Evolutionary conservation across 331 rosid genomes (phyloP).

Genomic region (Saraca asoca): DNA sequence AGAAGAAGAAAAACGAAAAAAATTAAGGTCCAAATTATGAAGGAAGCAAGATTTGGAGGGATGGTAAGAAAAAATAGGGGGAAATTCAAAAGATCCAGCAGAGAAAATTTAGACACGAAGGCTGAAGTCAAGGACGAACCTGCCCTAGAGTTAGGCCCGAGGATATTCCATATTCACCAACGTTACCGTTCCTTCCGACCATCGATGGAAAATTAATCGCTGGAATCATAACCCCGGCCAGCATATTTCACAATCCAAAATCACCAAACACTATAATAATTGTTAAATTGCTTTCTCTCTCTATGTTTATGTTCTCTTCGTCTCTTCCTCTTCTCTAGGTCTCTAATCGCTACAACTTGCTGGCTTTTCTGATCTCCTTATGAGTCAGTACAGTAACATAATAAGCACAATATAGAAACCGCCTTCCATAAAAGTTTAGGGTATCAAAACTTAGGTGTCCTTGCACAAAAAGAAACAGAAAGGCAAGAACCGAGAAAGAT

Average conservation of each 20-base stretch:
- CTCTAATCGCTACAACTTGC: background rate
- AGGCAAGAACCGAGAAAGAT: conserved; percentile 10
- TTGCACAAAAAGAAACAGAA: conserved; percentile 16
- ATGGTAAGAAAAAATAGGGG: too few species aligned
- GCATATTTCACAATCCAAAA: conserved; percentile 52
- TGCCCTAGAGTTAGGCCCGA: conserved; percentile 60
- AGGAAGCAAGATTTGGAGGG: too few species aligned
- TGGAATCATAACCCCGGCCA: conserved; percentile 68
- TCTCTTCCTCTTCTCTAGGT: background rate
- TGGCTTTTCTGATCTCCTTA: conserved; percentile 1
- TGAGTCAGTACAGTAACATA: background rate
- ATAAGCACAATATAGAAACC: conserved; percentile 23
- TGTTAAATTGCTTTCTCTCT: background rate
- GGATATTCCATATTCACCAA: conserved; percentile 59
- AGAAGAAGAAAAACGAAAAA: too few species aligned
- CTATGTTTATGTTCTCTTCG: background rate
- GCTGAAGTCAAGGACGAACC: conserved; percentile 51
- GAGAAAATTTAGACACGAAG: background rate
- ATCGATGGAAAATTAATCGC: conserved; percentile 62
- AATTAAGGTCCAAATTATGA: too few species aligned
- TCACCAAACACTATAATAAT: background rate
- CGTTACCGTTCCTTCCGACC: conserved; percentile 54
- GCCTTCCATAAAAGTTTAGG: conserved; percentile 1
- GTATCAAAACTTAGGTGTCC: background rate
- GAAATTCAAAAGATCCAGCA: too few species aligned